Percentiles rank a stretch among this genome's conserved stretches.
Conservation (phyloP, 768 basidiomycete species). For the Naematelia encephala region DNA sequence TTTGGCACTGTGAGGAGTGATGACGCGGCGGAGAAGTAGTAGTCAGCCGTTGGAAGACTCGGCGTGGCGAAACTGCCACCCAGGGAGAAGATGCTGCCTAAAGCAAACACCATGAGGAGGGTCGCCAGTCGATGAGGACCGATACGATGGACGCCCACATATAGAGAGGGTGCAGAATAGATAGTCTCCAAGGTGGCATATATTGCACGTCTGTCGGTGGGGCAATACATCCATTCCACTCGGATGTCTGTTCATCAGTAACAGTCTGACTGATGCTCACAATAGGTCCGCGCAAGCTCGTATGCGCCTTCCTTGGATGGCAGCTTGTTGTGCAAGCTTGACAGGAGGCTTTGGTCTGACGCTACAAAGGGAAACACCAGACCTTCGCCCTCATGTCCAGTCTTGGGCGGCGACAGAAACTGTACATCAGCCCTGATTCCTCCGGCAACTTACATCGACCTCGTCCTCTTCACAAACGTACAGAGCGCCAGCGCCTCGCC, state of each 20-base stretch:
- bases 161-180: background rate
- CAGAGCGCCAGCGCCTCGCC: conserved; percentile 7
- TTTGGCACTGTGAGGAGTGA: conserved; percentile 3
- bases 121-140: conserved; percentile 5
- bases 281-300: background rate
- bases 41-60: background rate
- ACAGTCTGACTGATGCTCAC: background rate
- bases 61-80: background rate
- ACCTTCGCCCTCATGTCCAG: background rate
- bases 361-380: background rate
- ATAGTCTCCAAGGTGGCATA: background rate
- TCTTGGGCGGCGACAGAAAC: background rate
- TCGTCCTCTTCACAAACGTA: conserved; percentile 1
- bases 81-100: conserved; percentile 1
- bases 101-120: conserved; percentile 1
- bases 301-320: background rate
- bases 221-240: conserved; percentile 9
- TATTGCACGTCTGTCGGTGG: background rate
- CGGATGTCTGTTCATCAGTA: background rate
- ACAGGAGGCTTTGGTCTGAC: background rate
- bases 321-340: background rate
- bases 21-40: background rate
- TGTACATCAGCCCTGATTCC: background rate
- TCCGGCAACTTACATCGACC: background rate
- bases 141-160: background rate